These are phyloP conservation scores for Lodderomyces theae DNA, from an alignment of 1,139 yeast genomes.

Conservation along the genomic window DNA sequence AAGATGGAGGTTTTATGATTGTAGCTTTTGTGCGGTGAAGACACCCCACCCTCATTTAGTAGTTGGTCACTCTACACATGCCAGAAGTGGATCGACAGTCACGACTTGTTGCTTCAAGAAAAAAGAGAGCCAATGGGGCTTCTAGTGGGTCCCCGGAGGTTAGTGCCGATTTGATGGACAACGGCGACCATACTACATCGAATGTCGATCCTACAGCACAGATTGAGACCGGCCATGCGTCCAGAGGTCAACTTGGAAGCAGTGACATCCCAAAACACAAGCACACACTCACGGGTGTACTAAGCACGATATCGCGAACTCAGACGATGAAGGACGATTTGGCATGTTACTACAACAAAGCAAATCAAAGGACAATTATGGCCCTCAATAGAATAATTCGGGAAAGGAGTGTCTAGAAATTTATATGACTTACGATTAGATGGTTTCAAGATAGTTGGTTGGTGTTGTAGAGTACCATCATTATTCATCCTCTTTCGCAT, in stretches of 20 bases:
- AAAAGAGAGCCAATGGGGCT: conserved; percentile 13
- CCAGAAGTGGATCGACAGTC: conserved; percentile 20
- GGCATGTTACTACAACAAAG: conserved; percentile 24
- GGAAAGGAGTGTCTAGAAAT: conserved; percentile 10
- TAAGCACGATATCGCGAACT: neutral
- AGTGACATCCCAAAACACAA: too few species aligned
- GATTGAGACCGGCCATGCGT: conserved; percentile 6
- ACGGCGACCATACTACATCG: conserved; percentile 5
- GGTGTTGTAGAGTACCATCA: neutral
- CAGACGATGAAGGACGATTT: conserved; percentile 28
- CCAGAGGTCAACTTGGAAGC: neutral
- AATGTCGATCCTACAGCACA: too few species aligned
- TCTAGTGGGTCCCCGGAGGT: neutral
- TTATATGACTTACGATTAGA: neutral
- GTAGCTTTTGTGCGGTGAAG: too few species aligned
- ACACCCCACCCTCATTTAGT: too few species aligned
- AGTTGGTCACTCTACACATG: neutral
- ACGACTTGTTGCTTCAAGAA: conserved; percentile 24
- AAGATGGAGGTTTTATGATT: too few species aligned
- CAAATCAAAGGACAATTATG: conserved; percentile 27
- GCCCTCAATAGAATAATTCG: conserved; percentile 29
- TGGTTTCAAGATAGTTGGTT: neutral
- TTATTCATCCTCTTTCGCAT: neutral
- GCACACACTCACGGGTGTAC: too few species aligned
- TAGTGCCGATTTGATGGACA: too few species aligned